Evolutionary conservation across 371 early-diverging fungal species (phyloP), one percentile per base, ranked within the genome.

Genomic region (Choanephora cucurbitarum): DNA sequence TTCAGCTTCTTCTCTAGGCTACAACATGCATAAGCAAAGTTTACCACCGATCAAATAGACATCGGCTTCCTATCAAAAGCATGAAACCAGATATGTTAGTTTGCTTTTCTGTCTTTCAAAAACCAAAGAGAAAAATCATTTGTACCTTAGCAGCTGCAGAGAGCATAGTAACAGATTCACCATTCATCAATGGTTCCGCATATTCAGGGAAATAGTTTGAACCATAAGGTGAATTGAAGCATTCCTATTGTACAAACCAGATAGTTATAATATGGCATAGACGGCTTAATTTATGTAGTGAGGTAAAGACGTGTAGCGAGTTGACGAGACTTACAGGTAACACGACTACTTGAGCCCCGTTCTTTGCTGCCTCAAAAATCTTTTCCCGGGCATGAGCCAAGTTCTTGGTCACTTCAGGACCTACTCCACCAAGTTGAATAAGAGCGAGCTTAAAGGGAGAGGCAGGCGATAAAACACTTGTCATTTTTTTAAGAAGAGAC

Each of bases 181-280:
- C 79, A 13, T 67, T 64, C 19, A 83, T 74, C 40, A 91, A 75
- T 40, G 72, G 62, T 55, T 90, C 89, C 32, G 94, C 86, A 54
- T 87, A 88, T 41, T 91, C 80, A 11, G 87, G 83, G 70, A 98
- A 98, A 79, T 82, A 87, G 15, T 83, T 67, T 3, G 93, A 91
- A 3, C 97, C 96, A 70, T 97, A 98, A 15, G 96, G 96, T 17
- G 92, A 93, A 69, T 98, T 97, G 81, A 96, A 97, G 73, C 96
- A 94, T 82, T 98, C 93, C 88, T 83, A 64, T 33, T 42, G 22
- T 1, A 17, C 13, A 18, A 17, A 22, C 3, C 1, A 43, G 46
- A 33, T n/a, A n/a, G n/a, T n/a, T n/a, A n/a, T n/a, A n/a, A n/a
- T n/a, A n/a, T n/a, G n/a, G n/a, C n/a, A n/a, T n/a, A n/a, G n/a